Evolutionary conservation across 164 flowering plant genomes (phyloP).

Genomic region (Aristolochia californica): DNA sequence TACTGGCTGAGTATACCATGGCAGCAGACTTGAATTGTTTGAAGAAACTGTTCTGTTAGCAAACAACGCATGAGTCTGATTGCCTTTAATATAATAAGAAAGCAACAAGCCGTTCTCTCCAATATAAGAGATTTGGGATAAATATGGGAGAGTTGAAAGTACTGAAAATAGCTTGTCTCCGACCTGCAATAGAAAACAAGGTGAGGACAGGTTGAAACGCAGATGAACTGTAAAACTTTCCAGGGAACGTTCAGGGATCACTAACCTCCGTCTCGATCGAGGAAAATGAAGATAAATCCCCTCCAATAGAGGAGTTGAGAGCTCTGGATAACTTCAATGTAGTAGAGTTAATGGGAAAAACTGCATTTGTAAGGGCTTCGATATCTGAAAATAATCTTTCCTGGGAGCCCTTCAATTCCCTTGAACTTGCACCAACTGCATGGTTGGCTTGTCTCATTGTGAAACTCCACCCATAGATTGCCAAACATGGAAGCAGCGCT

Average conservation of each 20-base stretch:
- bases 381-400: constrained; percentile 14
- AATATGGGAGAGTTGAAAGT: constrained; percentile 17
- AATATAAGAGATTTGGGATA: constrained; percentile 42
- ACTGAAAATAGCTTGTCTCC: constrained; percentile 35
- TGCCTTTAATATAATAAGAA: constrained; percentile 25
- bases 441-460: constrained; percentile 8
- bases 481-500: constrained; percentile 11
- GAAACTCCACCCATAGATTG: constrained; percentile 15
- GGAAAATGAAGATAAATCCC: constrained; percentile 11
- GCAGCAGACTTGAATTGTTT: neutral
- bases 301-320: constrained; percentile 17
- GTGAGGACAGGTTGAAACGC: neutral
- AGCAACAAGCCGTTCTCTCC: constrained; percentile 39
- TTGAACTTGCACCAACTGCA: constrained; percentile 1
- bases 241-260: neutral
- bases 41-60: constrained; percentile 23
- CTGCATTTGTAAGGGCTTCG: constrained; percentile 10
- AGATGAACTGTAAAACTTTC: neutral
- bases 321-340: constrained; percentile 16
- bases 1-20: constrained; percentile 34
- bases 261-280: constrained; percentile 21
- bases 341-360: constrained; percentile 12
- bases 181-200: constrained; percentile 26
- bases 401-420: neutral
- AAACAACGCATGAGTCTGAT: constrained; percentile 26